Conservation (phyloP, 441 rosid species). For the Macaranga tanarius region DNA sequence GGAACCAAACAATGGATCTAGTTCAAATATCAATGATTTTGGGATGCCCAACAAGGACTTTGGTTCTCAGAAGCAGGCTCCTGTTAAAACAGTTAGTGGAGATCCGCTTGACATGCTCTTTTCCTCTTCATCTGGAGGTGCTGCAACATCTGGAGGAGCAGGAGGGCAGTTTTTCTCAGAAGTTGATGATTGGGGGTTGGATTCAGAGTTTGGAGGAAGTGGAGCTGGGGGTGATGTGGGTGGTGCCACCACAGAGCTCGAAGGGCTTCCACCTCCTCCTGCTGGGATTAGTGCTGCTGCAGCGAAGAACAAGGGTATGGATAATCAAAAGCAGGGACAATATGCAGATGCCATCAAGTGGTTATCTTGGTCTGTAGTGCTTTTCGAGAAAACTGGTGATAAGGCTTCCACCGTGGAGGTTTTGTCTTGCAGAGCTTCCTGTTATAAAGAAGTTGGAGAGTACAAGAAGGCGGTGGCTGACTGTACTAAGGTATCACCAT, state of each 20-base stretch:
- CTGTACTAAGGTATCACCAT: slow-evolving; percentile 68
- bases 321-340: slow-evolving; percentile 88
- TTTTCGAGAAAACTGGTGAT: slow-evolving; percentile 69
- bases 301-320: slow-evolving; percentile 84
- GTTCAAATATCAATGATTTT: slow-evolving; percentile 45
- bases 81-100: slow-evolving; percentile 34
- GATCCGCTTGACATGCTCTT: slow-evolving; percentile 72
- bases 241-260: slow-evolving; percentile 83
- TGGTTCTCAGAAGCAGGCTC: slow-evolving; percentile 41
- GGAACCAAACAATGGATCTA: slow-evolving; percentile 40
- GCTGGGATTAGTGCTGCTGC: slow-evolving; percentile 68
- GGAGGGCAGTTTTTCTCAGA: slow-evolving; percentile 49
- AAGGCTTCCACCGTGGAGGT: slow-evolving; percentile 50
- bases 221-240: slow-evolving; percentile 56
- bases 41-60: slow-evolving; percentile 47
- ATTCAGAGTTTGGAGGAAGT: slow-evolving; percentile 53
- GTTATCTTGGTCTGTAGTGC: slow-evolving; percentile 94
- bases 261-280: slow-evolving; percentile 95
- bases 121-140: slow-evolving; percentile 41
- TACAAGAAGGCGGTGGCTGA: slow-evolving; percentile 98
- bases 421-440: slow-evolving; percentile 82
- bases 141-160: slow-evolving; percentile 39
- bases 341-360: slow-evolving; percentile 98
- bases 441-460: slow-evolving; percentile 98
- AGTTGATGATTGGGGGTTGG: slow-evolving; percentile 83